phyloP scores from a whole-genome alignment of 345 rosid genomes.

The Pistacia atlantica region DNA sequence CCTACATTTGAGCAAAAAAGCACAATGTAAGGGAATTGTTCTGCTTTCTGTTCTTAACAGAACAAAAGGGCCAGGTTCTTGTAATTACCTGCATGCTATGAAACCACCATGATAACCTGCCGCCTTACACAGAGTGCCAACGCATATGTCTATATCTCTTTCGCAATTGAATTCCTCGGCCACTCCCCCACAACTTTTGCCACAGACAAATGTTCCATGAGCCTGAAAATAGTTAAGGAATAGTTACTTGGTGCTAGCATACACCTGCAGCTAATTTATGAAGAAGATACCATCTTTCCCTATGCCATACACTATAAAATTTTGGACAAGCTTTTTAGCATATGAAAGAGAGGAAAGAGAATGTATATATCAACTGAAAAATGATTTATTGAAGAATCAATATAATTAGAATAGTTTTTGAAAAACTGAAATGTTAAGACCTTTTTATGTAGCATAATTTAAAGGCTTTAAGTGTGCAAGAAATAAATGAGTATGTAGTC shows the following conservation, averaged over 20 bases:
- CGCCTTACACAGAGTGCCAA: constrained; percentile 96
- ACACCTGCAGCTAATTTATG: not conserved
- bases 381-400: not conserved
- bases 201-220: constrained; percentile 96
- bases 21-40: not conserved
- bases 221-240: constrained; percentile 54
- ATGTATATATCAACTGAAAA: no score
- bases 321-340: not conserved
- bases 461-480: not conserved
- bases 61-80: constrained; percentile 5
- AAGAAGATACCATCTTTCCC: not conserved
- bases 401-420: not conserved
- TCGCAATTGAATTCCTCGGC: constrained; percentile 89
- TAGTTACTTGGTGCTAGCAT: not conserved
- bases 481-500: not conserved
- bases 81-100: constrained; percentile 81
- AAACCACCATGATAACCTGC: constrained; percentile 99
- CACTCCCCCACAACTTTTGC: constrained; percentile 88
- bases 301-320: not conserved
- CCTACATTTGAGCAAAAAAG: not conserved
- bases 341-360: not conserved
- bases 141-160: constrained; percentile 72
- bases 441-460: not conserved
- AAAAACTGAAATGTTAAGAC: constrained; percentile 9
- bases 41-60: constrained; percentile 1